Evolutionary conservation across 306 rosid genomes (phyloP).

Genomic region (Malus orientalis): DNA sequence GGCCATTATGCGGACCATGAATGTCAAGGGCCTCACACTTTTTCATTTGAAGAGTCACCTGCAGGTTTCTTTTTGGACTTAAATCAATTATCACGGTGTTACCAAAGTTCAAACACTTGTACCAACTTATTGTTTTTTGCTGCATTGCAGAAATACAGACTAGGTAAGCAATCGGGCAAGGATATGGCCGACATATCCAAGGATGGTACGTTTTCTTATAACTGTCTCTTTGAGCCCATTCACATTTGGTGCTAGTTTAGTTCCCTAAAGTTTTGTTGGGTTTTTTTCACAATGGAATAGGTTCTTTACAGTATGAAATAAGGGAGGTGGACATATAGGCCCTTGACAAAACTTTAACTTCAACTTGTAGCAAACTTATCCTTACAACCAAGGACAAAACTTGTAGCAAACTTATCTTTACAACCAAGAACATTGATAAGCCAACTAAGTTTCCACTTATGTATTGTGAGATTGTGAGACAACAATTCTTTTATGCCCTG

Average conservation of each 20-base stretch:
- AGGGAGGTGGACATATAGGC: too few species aligned
- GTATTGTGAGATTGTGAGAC: not conserved
- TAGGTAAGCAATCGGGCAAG: slow-evolving; percentile 95
- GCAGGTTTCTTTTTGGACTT: slow-evolving; percentile 47
- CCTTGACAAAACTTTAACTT: too few species aligned
- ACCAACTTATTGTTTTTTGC: slow-evolving; percentile 8
- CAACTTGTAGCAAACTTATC: too few species aligned
- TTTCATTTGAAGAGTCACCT: slow-evolving; percentile 99
- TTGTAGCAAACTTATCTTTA: too few species aligned
- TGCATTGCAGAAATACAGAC: slow-evolving; percentile 84
- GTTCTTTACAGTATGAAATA: not conserved
- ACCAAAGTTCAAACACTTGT: not conserved
- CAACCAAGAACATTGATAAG: too few species aligned
- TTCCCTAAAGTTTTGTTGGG: slow-evolving; percentile 8
- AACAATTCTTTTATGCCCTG: not conserved
- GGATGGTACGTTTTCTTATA: slow-evolving; percentile 59
- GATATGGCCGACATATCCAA: slow-evolving; percentile 78
- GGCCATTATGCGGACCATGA: slow-evolving; percentile 98
- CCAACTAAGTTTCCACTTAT: not conserved
- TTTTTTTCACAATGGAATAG: not conserved
- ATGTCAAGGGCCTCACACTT: slow-evolving; percentile 94
- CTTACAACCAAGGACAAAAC: too few species aligned
- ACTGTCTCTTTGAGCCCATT: slow-evolving; percentile 19
- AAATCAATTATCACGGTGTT: not conserved
- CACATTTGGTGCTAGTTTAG: slow-evolving; percentile 1